These are phyloP conservation scores for Salvia splendens DNA, from an alignment of 257 asterid genomes.

Conservation along the genomic window DNA sequence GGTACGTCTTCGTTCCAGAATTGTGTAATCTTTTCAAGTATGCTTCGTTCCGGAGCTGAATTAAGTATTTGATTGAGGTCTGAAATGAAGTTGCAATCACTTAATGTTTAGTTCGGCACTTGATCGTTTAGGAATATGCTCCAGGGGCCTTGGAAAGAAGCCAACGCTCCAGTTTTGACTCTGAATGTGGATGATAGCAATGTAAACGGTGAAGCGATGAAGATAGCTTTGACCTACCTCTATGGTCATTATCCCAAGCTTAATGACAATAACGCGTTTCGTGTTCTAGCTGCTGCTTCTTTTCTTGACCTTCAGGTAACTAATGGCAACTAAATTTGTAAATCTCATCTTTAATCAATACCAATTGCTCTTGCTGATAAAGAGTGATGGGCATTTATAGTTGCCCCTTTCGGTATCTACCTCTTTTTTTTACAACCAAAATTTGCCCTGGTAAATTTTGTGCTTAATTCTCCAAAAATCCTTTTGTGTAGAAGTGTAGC, in stretches of 20 bases:
- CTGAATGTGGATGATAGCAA: constrained; percentile 87
- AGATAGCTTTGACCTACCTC: constrained; percentile 84
- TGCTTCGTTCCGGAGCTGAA: not conserved
- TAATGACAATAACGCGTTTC: constrained; percentile 79
- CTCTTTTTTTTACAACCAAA: constrained; percentile 23
- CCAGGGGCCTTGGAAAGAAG: constrained; percentile 98
- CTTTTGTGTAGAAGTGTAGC: not conserved
- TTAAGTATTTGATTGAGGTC: not conserved
- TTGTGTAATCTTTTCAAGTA: not conserved
- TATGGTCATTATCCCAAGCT: constrained; percentile 96
- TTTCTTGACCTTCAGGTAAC: constrained; percentile 95
- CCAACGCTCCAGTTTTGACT: constrained; percentile 79
- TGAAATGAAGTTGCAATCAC: not conserved
- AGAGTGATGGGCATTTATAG: not conserved
- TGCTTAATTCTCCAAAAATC: not conserved
- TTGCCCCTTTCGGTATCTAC: constrained; percentile 6
- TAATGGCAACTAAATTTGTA: constrained; percentile 10
- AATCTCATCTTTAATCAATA: constrained; percentile 15
- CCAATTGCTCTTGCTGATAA: constrained; percentile 8
- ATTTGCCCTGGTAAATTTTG: not conserved
- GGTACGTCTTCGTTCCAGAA: constrained; percentile 40
- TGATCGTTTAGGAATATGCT: constrained; percentile 74
- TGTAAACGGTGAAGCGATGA: constrained; percentile 81
- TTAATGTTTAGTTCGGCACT: not conserved
- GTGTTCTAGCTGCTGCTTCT: constrained; percentile 96